phyloP scores from a whole-genome alignment of 2,329 filamentous ascomycete species.

The Diaporthe ilicicola region DNA sequence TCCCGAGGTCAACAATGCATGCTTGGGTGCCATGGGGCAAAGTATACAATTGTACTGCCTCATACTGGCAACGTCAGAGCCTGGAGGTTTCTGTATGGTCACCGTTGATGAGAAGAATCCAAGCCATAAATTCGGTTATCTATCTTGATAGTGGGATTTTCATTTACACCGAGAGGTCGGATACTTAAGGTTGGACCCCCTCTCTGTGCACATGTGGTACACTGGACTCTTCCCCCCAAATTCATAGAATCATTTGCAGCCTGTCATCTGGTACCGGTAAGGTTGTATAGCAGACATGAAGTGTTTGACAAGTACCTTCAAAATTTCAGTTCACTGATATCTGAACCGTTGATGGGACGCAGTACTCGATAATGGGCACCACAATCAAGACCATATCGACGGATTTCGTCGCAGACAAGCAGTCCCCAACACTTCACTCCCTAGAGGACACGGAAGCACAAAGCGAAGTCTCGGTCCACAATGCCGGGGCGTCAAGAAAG shows the following conservation, averaged over 20 bases:
- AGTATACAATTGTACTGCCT: background rate
- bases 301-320: fast-evolving
- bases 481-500: constrained; percentile 19
- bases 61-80: background rate
- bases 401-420: background rate
- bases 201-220: no score
- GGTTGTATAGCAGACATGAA: no score
- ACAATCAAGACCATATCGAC: background rate
- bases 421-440: background rate
- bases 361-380: background rate
- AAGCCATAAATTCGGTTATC: background rate
- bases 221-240: no score
- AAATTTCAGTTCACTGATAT: background rate
- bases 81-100: background rate
- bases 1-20: background rate
- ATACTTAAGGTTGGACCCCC: background rate
- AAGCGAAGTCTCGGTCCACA: background rate
- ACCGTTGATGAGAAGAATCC: background rate
- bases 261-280: no score
- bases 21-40: background rate
- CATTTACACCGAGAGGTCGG: background rate
- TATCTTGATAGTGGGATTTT: no score
- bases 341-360: background rate
- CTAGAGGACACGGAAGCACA: background rate
- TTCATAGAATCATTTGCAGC: no score